phyloP scores from a whole-genome alignment of 371 early-diverging fungal species.

The Circinella minor region DNA sequence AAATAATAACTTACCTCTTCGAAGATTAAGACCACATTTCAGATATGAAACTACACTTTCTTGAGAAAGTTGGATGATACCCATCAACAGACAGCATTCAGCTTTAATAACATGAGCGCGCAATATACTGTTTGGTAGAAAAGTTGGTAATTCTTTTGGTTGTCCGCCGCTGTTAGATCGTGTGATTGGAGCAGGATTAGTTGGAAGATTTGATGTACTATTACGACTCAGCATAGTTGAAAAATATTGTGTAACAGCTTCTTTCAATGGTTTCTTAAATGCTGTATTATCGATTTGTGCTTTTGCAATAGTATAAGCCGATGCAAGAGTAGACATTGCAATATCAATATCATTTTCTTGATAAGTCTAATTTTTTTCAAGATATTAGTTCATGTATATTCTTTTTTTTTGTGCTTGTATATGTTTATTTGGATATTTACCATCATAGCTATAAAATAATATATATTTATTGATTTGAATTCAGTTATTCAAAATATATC shows the following conservation, averaged over 20 bases:
- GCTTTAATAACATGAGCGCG: constrained; percentile 65
- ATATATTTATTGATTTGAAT: no score
- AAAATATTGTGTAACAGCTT: constrained; percentile 43
- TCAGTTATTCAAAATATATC: constrained; percentile 5
- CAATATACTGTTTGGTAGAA: constrained; percentile 59
- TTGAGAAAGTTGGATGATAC: constrained; percentile 61
- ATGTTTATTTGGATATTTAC: background rate
- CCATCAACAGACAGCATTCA: constrained; percentile 59
- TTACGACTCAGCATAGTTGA: constrained; percentile 28
- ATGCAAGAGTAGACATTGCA: constrained; percentile 42
- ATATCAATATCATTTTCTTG: constrained; percentile 37
- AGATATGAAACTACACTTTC: constrained; percentile 61
- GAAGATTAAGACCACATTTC: constrained; percentile 63
- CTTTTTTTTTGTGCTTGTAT: no score
- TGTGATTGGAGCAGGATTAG: constrained; percentile 26
- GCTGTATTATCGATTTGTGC: constrained; percentile 43
- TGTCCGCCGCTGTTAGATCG: constrained; percentile 27
- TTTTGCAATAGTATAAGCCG: constrained; percentile 48
- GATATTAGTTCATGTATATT: background rate
- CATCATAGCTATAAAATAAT: constrained; percentile 22
- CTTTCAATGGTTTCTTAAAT: constrained; percentile 42
- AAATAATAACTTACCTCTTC: constrained; percentile 51
- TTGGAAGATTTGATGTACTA: constrained; percentile 32
- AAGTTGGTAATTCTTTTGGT: constrained; percentile 25
- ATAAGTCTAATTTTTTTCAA: constrained; percentile 31